phyloP scores from a whole-genome alignment of 306 rosid genomes.

The Citrullus mucosospermus region DNA sequence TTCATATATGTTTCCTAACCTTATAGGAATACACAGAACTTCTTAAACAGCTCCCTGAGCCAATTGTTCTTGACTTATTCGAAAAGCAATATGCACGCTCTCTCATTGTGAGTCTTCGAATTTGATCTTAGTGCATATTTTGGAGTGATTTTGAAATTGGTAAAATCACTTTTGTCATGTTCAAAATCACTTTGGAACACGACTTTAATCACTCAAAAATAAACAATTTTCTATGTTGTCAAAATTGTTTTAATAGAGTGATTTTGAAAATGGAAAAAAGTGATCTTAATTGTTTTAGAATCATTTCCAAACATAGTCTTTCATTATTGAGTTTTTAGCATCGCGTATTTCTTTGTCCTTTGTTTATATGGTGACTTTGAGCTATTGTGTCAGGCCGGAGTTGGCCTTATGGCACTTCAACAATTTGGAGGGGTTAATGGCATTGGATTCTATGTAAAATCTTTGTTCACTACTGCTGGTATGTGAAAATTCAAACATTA shows the following conservation, averaged over 20 bases:
- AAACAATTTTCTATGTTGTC: too few species aligned
- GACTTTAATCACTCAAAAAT: too few species aligned
- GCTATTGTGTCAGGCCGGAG: slow-evolving; percentile 51
- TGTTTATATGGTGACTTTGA: slow-evolving; percentile 3
- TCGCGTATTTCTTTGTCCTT: background rate
- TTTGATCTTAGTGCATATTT: background rate
- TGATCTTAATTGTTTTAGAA: too few species aligned
- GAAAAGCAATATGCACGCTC: slow-evolving; percentile 52
- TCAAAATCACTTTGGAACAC: too few species aligned
- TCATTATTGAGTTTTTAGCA: background rate
- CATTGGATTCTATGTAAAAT: slow-evolving; percentile 61
- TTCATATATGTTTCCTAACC: background rate
- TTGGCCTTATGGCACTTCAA: slow-evolving; percentile 74
- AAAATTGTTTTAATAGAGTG: too few species aligned
- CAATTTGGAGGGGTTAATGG: slow-evolving; percentile 84
- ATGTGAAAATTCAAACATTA: background rate
- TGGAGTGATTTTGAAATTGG: too few species aligned
- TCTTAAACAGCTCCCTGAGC: slow-evolving; percentile 36
- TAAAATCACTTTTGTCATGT: too few species aligned
- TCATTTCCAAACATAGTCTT: too few species aligned
- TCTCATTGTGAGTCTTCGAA: slow-evolving; percentile 42
- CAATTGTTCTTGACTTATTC: slow-evolving; percentile 44
- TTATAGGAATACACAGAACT: slow-evolving; percentile 61
- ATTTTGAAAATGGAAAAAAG: too few species aligned
- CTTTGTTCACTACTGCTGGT: slow-evolving; percentile 73